Base-by-base conservation (phyloP, 2,329 filamentous ascomycete genomes). In the Chaetomiaceae sp. region DNA sequence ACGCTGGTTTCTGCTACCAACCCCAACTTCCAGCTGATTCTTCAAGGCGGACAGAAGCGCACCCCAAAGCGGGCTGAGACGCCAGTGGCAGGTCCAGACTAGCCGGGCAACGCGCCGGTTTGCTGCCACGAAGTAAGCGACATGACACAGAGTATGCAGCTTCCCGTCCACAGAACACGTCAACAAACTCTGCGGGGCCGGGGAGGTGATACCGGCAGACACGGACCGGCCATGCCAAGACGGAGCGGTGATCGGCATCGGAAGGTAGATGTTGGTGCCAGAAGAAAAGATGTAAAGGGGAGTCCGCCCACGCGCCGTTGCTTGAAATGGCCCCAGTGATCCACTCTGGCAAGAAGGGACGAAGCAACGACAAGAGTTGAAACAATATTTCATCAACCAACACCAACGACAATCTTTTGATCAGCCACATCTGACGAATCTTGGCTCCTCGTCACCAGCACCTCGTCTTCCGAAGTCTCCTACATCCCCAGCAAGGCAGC, bases 131-230 rank as follows among this genome's bases (percentile, higher is more conserved):
- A n/a, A 19, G 38, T 20, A 23, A 51, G 22, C 36, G 36, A 49
- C 48, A 47, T 48, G 31, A 43, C 45, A 52, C 49, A 40, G 34
- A 37, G 31, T n/a, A 44, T 56, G 54, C 54, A 56, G 39, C 15
- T 43, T 56, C 36, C 54, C 54, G 54, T 36, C 17, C 29, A 33
- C 33, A 34, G 36, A 44, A 34, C 54, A 56, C 39, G 54, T 42
- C 49, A 23, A 56, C 27, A 45, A 42, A 47, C 31, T 7, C 15
- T 45, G 44, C 33, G 33, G 38, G 9, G 27, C 27, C 27, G 9
- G 27, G 45, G 38, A 22, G 23, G 33, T 34, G 12, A 20, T 22
- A 39, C 33, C 34, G 29, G 44, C 48, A 48, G 48, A 49, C 44
- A 44, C 11, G 29, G 36, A 15, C 8, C 8, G 42, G 43, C n/a